phyloP scores from a whole-genome alignment of 306 rosid species.

The Acmispon strigosus region DNA sequence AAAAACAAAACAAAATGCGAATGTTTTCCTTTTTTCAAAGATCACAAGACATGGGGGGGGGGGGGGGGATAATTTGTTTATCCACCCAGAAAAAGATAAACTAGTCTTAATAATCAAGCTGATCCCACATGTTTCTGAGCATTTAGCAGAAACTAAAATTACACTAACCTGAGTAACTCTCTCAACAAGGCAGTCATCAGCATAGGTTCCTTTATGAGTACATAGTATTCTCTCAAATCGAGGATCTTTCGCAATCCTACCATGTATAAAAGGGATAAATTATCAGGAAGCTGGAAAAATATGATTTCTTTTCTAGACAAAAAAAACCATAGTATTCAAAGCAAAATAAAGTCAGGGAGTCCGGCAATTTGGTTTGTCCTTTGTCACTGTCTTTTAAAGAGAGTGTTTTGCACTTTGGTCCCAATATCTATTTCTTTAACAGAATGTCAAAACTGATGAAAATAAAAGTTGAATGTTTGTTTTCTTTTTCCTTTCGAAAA shows the following conservation, averaged over 20 bases:
- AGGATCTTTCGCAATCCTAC: conserved; percentile 93
- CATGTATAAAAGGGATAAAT: not conserved
- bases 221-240: conserved; percentile 83
- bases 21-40: no score
- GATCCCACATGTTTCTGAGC: not conserved
- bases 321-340: no score
- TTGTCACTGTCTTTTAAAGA: not conserved
- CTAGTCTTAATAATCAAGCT: not conserved
- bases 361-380: no score
- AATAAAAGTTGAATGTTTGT: not conserved
- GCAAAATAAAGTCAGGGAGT: no score
- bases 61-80: no score
- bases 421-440: not conserved
- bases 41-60: no score
- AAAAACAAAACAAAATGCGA: not conserved
- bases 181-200: conserved; percentile 85
- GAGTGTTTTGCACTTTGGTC: not conserved
- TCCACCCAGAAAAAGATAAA: not conserved
- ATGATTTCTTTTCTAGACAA: not conserved
- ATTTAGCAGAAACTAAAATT: not conserved
- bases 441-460: not conserved
- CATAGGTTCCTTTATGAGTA: conserved; percentile 85
- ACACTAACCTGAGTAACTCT: conserved; percentile 73
- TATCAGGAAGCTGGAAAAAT: not conserved
- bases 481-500: not conserved